Percentiles rank a stretch among this genome's conserved stretches.
phyloP scores from a whole-genome alignment of 1,284 basidiomycete species.

The Cystobasidium pallidum region DNA sequence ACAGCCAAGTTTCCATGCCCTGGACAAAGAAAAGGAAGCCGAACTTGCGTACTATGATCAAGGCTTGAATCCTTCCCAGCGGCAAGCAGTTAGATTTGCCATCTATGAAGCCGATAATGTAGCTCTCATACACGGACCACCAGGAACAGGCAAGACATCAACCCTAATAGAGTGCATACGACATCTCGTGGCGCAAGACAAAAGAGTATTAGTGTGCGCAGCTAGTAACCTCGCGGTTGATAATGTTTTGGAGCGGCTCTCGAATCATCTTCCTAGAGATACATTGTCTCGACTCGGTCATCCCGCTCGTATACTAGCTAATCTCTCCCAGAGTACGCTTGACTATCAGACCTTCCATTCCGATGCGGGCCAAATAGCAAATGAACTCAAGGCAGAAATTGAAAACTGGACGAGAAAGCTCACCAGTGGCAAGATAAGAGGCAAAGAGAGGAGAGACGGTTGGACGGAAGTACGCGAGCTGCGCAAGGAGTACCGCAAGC shows the following conservation, averaged over 20 bases:
- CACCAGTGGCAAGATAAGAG: conserved; percentile 76
- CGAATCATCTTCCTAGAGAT: conserved; percentile 29
- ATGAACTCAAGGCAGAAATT: conserved; percentile 82
- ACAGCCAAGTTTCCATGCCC: conserved; percentile 48
- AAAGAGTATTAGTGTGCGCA: conserved; percentile 76
- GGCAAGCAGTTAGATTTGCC: conserved; percentile 74
- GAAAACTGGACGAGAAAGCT: conserved; percentile 69
- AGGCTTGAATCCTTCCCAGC: conserved; percentile 79
- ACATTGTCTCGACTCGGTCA: conserved; percentile 81
- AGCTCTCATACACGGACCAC: conserved; percentile 71
- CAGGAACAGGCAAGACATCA: conserved; percentile 81
- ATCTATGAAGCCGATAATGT: conserved; percentile 70
- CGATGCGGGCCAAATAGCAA: conserved; percentile 75
- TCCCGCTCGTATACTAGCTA: conserved; percentile 86
- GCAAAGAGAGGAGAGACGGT: conserved; percentile 77
- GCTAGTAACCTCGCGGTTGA: conserved; percentile 86
- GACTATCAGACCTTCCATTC: conserved; percentile 80
- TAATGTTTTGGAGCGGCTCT: conserved; percentile 55
- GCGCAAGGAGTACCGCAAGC: conserved; percentile 85
- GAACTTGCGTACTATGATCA: conserved; percentile 73
- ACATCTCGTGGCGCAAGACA: conserved; percentile 67
- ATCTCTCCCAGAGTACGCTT: conserved; percentile 75
- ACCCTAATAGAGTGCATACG: conserved; percentile 87
- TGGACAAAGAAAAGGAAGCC: conserved; percentile 42
- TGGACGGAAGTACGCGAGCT: conserved; percentile 90